phyloP scores from a whole-genome alignment of 2,329 filamentous ascomycete genomes.

The Claviceps africana region DNA sequence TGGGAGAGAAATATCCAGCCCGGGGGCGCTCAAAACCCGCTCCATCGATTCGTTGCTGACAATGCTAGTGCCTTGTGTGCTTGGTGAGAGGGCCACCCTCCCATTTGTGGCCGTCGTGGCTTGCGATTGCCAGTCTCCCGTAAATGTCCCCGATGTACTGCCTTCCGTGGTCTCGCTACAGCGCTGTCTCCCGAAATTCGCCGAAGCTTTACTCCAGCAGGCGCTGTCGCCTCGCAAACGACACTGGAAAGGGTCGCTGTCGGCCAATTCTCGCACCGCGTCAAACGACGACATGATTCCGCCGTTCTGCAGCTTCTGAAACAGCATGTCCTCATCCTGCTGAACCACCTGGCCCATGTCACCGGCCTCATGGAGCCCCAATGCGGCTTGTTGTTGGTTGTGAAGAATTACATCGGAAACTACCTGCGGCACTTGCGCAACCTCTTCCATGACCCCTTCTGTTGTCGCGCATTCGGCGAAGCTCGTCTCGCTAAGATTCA shows the following conservation, averaged over 20 bases:
- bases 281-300: conserved; percentile 32
- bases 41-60: conserved; percentile 46
- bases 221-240: conserved; percentile 18
- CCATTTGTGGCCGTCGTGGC: conserved; percentile 49
- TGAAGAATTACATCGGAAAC: conserved; percentile 11
- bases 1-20: conserved; percentile 24
- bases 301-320: conserved; percentile 22
- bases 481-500: conserved; percentile 5
- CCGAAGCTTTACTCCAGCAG: conserved; percentile 21
- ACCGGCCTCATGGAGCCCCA: conserved; percentile 5
- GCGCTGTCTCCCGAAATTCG: conserved; percentile 34
- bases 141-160: conserved; percentile 37
- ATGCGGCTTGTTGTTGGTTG: conserved; percentile 11
- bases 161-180: conserved; percentile 49
- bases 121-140: conserved; percentile 48
- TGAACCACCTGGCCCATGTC: not conserved
- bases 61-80: conserved; percentile 52
- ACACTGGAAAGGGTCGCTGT: conserved; percentile 34
- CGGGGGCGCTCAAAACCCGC: conserved; percentile 29
- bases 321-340: not conserved
- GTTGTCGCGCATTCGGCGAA: conserved; percentile 9
- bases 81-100: conserved; percentile 50
- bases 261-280: conserved; percentile 31
- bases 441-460: conserved; percentile 11
- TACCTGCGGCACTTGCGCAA: conserved; percentile 12